These are phyloP conservation scores for Lactifluus echinatus DNA, from an alignment of 768 basidiomycete genomes.

Conservation along the genomic window DNA sequence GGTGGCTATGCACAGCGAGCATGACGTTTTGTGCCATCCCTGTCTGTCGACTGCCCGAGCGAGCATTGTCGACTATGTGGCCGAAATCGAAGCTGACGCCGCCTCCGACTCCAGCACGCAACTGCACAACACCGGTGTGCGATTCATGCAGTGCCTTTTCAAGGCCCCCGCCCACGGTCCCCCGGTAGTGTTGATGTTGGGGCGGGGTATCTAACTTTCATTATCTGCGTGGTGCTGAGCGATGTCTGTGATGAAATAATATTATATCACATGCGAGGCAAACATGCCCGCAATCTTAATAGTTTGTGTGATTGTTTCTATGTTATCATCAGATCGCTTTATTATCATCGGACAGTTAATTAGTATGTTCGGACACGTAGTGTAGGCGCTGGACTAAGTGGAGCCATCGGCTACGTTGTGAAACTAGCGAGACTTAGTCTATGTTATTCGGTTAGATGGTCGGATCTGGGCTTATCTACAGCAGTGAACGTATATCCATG, in stretches of 20 bases:
- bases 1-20: conserved; percentile 7
- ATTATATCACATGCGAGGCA: too few relatives aligned
- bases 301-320: too few relatives aligned
- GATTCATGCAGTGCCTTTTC: conserved; percentile 69
- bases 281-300: too few relatives aligned
- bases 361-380: too few relatives aligned
- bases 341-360: too few relatives aligned
- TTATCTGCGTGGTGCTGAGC: conserved; percentile 7
- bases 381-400: too few relatives aligned
- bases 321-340: too few relatives aligned
- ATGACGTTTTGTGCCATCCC: conserved; percentile 51
- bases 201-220: conserved; percentile 9
- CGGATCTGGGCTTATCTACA: too few relatives aligned
- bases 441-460: too few relatives aligned
- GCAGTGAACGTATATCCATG: too few relatives aligned
- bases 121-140: conserved; percentile 40
- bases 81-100: conserved; percentile 30
- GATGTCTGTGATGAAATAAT: conserved; percentile 52
- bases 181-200: background rate
- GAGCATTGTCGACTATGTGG: conserved; percentile 33
- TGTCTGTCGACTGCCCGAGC: conserved; percentile 31
- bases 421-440: too few relatives aligned
- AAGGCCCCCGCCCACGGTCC: conserved; percentile 64
- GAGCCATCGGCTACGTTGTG: too few relatives aligned
- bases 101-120: conserved; percentile 32